Evolutionary conservation across 768 basidiomycete genomes (phyloP), one percentile per base, ranked within the genome.

Genomic region (Agrocybe pediades): DNA sequence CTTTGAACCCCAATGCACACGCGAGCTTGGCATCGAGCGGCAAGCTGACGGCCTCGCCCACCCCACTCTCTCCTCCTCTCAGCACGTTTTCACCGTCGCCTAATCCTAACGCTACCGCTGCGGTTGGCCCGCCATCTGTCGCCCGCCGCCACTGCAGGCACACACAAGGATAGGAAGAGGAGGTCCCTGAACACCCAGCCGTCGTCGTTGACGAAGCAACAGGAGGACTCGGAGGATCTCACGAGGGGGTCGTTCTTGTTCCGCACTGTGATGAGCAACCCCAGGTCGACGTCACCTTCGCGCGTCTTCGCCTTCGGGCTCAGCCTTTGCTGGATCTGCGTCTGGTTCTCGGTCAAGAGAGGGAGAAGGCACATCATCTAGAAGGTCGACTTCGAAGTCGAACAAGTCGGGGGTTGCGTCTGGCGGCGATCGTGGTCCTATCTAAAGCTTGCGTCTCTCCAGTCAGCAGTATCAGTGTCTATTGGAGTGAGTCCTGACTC

Each of bases 401-500:
- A 15, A 26, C 19, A 21, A 13, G 4, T 36, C 33, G 33, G n/a
- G 33, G 33, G n/a, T 4, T 36, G 13, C 33, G 13, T 36, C 13
- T 36, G 33, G 33, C 13, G 33, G 33, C 33, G 33, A 36, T 36
- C n/a, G n/a, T 53, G 7, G 55, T 55, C 17, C 20, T 56, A 2
- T 36, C 20, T n/a, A n/a, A n/a, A 8, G 64, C 68, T 3, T 57
- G 51, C 11, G 54, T 74, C 13, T 24, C 69, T 15, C 74, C 68
- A 58, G 65, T 68, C 26, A 74, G 73, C 40, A 66, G 73, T 6
- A 57, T 72, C 24, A 66, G 69, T 4, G 62, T 71, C 9, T 66
- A 70, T 47, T 59, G 54, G 44, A 41, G 66, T 64, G 26, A 7
- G 33, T 36, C 33, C n/a, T n/a, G n/a, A n/a, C n/a, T n/a, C n/a